Percentiles rank a stretch among this genome's conserved stretches.
Conservation (phyloP, 2,329 filamentous ascomycete genomes). For the Calonectria pseudoreteaudii region DNA sequence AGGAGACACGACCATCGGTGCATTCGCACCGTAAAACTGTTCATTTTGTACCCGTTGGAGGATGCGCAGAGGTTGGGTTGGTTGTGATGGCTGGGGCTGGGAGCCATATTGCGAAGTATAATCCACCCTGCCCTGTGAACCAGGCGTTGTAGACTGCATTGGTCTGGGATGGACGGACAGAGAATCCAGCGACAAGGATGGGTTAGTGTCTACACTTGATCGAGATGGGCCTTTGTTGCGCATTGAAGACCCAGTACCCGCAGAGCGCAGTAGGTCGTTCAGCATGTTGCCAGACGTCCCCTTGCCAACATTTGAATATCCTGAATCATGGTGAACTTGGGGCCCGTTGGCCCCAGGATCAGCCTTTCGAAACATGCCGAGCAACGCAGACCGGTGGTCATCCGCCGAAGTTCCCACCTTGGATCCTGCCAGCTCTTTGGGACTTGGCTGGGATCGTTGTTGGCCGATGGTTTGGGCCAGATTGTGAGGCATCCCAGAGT, state of each 20-base stretch:
- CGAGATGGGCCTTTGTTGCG: constrained; percentile 29
- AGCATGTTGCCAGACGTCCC: constrained; percentile 33
- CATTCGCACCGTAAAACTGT: constrained; percentile 30
- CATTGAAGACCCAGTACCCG: constrained; percentile 19
- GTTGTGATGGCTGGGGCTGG: constrained; percentile 26
- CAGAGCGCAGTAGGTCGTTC: constrained; percentile 35
- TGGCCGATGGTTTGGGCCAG: constrained; percentile 22
- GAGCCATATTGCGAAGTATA: constrained; percentile 31
- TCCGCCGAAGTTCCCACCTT: constrained; percentile 37
- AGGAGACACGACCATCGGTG: constrained; percentile 29
- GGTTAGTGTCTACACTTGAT: constrained; percentile 29
- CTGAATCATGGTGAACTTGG: constrained; percentile 21
- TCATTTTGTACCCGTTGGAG: constrained; percentile 51
- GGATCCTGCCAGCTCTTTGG: constrained; percentile 45
- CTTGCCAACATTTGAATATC: constrained; percentile 12
- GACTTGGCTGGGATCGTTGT: constrained; percentile 36
- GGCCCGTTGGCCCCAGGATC: constrained; percentile 24
- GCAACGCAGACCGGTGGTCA: constrained; percentile 60
- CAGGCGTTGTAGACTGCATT: constrained; percentile 27
- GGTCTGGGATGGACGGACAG: constrained; percentile 34
- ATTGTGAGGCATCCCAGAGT: constrained; percentile 23
- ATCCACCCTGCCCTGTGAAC: constrained; percentile 30
- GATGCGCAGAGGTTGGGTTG: constrained; percentile 47
- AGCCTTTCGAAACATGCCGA: constrained; percentile 66
- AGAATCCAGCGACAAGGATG: constrained; percentile 33